A percentile compares a stretch with the other conserved stretches of the same genome.
Evolutionary conservation across 2,329 filamentous ascomycete genomes (phyloP).

Genomic region (Diaporthe vexans): DNA sequence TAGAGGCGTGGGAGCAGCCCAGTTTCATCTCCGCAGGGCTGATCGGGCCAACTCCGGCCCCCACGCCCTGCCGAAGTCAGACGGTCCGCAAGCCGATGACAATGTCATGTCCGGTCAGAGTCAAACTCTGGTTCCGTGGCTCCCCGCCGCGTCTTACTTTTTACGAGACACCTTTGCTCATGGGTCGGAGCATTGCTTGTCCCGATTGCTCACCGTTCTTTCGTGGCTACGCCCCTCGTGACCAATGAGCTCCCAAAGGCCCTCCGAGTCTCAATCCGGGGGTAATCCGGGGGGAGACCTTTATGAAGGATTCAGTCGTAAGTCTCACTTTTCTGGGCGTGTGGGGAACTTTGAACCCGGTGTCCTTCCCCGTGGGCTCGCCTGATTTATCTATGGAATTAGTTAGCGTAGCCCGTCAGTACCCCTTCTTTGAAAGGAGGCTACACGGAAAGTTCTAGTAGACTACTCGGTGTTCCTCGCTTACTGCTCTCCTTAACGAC

Average conservation of each 20-base stretch:
- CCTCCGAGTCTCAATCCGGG: background rate
- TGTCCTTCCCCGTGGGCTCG: background rate
- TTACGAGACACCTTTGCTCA: background rate
- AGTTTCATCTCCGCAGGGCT: slow-evolving; percentile 14
- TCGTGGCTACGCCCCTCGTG: background rate
- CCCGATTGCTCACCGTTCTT: slow-evolving; percentile 6
- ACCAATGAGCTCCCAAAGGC: background rate
- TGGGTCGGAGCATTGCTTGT: background rate
- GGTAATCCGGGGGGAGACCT: background rate
- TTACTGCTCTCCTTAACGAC: background rate
- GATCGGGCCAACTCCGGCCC: slow-evolving; percentile 8
- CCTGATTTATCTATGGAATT: too few relatives aligned
- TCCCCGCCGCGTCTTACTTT: slow-evolving; percentile 1
- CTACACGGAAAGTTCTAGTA: background rate
- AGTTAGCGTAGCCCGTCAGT: background rate
- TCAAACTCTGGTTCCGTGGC: background rate
- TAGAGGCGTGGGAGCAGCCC: background rate
- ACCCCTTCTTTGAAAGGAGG: too few relatives aligned
- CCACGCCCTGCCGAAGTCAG: slow-evolving; percentile 4
- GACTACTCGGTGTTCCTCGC: background rate
- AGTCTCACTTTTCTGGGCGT: background rate
- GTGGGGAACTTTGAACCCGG: background rate
- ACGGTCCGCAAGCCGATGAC: slow-evolving; percentile 21
- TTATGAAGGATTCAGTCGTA: too few relatives aligned
- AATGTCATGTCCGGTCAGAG: slow-evolving; percentile 5